Conservation (phyloP, 2,329 filamentous ascomycete genomes). For the Cylindrodendrum hubeiense region DNA sequence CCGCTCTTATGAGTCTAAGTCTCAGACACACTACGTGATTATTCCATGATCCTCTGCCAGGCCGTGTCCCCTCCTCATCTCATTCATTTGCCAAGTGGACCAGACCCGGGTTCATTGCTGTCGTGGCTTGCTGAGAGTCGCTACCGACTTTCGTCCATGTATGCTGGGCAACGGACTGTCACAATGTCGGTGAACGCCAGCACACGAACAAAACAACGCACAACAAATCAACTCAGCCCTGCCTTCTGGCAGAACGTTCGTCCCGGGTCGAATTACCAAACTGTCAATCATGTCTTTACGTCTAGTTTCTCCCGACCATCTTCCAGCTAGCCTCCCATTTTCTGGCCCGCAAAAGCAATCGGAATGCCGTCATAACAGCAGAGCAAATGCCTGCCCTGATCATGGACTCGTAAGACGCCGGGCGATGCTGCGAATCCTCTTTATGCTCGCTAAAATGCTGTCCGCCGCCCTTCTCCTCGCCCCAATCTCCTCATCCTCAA, state of each 20-base stretch:
- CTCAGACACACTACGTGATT: neutral
- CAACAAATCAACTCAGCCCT: neutral
- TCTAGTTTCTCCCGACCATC: constrained; percentile 10
- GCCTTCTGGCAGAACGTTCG: neutral
- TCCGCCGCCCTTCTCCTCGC: constrained; percentile 11
- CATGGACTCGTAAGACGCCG: constrained; percentile 34
- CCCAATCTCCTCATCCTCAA: constrained; percentile 1
- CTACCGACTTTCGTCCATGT: neutral
- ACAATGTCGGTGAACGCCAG: constrained; percentile 14
- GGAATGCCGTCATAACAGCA: constrained; percentile 19
- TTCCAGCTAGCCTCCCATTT: constrained; percentile 1
- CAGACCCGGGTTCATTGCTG: neutral
- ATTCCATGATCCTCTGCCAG: too few relatives aligned
- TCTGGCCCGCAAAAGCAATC: constrained; percentile 14
- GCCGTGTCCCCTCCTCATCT: neutral
- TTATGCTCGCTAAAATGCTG: constrained; percentile 22
- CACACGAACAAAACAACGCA: neutral
- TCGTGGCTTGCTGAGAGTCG: neutral
- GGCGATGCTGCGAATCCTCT: constrained; percentile 26
- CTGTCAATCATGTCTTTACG: constrained; percentile 11
- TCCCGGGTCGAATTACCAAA: neutral
- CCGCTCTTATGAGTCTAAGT: neutral
- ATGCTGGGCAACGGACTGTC: neutral
- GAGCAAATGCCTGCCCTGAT: constrained; percentile 29
- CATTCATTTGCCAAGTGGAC: too few relatives aligned